Evolutionary conservation across 768 basidiomycete species (phyloP).

Genomic region (Rhizopogon rudus): DNA sequence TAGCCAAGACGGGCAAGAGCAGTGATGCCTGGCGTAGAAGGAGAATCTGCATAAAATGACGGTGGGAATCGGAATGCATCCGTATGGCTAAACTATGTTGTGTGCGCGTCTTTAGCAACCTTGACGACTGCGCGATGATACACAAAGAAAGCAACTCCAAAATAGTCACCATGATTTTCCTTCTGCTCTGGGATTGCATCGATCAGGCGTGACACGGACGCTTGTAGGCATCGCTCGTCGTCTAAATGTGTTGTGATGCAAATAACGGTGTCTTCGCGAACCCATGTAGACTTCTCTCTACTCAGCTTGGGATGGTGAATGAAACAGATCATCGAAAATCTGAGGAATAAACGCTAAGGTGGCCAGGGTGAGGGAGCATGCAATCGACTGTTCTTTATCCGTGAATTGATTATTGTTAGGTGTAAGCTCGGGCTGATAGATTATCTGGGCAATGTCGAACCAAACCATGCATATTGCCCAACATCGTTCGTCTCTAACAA

Average conservation of each 20-base stretch:
- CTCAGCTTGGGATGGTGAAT: no score
- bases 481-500: no score
- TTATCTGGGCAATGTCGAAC: no score
- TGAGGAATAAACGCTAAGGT: no score
- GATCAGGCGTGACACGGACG: background rate
- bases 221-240: slow-evolving; percentile 1
- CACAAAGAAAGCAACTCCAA: background rate
- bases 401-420: background rate
- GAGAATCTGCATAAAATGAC: background rate
- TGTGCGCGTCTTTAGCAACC: background rate
- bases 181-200: background rate
- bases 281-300: background rate
- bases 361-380: no score
- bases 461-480: no score
- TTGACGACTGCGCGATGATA: background rate
- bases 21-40: background rate
- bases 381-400: background rate
- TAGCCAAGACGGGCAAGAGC: background rate
- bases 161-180: background rate
- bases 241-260: background rate
- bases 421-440: no score
- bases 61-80: background rate
- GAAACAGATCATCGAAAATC: no score
- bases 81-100: background rate
- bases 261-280: background rate